Base-by-base conservation (phyloP, 1,139 yeast species). In the Yamadazyma oceani region DNA sequence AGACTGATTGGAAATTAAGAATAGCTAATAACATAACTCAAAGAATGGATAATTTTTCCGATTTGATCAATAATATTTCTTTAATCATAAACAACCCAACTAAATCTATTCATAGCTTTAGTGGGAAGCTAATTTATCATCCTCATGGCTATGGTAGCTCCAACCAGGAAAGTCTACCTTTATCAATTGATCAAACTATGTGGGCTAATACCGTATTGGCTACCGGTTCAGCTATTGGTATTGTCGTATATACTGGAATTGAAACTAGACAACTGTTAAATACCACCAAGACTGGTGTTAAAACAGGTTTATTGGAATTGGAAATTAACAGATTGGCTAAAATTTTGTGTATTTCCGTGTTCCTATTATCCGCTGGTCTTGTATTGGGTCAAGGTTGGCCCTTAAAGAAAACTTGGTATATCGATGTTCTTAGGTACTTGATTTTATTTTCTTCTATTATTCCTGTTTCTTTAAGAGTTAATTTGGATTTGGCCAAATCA, bases 141-240 rank as follows among this genome's bases (percentile, higher is more conserved):
- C 58, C 67, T 14, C 50, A 57, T 37, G 57, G 59, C 14, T 40
- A 54, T 11, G 41, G 45, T 14, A 69, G 70, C 33, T 12, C 32
- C 5, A 35, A 34, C 14, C 32, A 43, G 2, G 73, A 78, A 30
- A 68, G 82, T 1, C 69, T 75, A 25, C 90, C 96, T 3, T 66
- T 94, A 23, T 72, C 85, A 2, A 80, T 92, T 3, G 99, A 94
- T 59, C 92, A 92, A 55, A 88, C 98, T 0, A 63, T 94, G 54
- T 94, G 99, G 99, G 97, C 97, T 9, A 94, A 94, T 57, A 92
- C 99, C 0, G 97, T 94, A 0, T 67, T 94, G 24, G 98, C 98
- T 0, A 85, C 96, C 0, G 97, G 97, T 7, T 75, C 88, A 3
- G 94, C 95, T 11, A 68, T 89, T 26, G 98, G 96, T 1, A 80